Percentiles rank a stretch among this genome's conserved stretches.
Conservation (phyloP, 768 basidiomycete species). For the Tricholomella constricta region DNA sequence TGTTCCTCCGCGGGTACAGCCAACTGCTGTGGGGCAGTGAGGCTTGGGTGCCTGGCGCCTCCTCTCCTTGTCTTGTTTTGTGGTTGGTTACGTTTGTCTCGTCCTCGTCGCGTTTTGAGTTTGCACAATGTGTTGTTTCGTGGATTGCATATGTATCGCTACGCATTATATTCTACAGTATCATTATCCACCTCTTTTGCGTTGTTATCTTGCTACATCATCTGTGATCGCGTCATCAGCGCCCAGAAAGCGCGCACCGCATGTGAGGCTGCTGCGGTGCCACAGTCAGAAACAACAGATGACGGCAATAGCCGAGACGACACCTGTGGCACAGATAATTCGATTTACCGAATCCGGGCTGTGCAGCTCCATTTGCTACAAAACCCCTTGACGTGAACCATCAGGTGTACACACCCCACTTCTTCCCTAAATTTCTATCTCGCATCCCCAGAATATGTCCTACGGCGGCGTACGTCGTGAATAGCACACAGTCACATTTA, state of each 20-base stretch:
- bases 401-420: background rate
- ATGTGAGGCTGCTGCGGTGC: too few species aligned
- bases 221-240: background rate
- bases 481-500: background rate
- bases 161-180: background rate
- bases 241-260: background rate
- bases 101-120: background rate
- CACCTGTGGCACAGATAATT: background rate
- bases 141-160: slow-evolving; percentile 17
- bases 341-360: background rate
- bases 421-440: background rate
- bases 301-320: slow-evolving; percentile 15
- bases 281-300: too few species aligned
- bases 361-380: slow-evolving; percentile 2
- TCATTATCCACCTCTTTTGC: background rate
- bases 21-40: slow-evolving; percentile 15
- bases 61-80: background rate
- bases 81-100: background rate
- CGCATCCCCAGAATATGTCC: slow-evolving; percentile 29
- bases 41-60: too few species aligned
- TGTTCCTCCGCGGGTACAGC: slow-evolving; percentile 1
- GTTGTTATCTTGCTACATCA: background rate
- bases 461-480: slow-evolving; percentile 31
- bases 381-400: background rate
- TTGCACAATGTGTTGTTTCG: background rate